Percentiles rank a stretch among this genome's conserved stretches.
Evolutionary conservation across 176 grass and related monocot species (phyloP).

Genomic region (Triticum timopheevii): DNA sequence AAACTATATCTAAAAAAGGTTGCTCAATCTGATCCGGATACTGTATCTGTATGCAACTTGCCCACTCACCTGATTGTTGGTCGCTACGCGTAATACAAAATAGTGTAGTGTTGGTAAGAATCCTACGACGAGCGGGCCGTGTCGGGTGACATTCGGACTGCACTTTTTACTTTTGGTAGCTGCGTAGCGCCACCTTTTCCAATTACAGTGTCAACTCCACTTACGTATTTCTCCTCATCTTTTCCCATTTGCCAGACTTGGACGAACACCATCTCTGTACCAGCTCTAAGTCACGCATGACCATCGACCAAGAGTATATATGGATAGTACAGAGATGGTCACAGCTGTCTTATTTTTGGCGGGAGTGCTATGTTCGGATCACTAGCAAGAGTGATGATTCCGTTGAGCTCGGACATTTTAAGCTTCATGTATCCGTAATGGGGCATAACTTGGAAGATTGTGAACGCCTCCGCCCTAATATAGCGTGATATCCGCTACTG

Average conservation of each 20-base stretch:
- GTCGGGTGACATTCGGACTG: slow-evolving; percentile 11
- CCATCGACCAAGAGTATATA: no score
- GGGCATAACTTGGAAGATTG: no score
- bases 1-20: no score
- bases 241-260: background rate
- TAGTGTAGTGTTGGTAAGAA: slow-evolving; percentile 32
- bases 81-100: background rate
- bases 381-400: no score
- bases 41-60: slow-evolving; percentile 5
- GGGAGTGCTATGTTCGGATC: no score
- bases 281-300: background rate
- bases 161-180: slow-evolving; percentile 41
- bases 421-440: no score
- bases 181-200: background rate
- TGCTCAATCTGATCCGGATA: background rate
- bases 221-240: background rate
- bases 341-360: no score
- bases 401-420: no score
- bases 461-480: no score
- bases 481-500: no score
- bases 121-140: slow-evolving; percentile 24
- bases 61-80: background rate
- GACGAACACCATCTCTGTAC: background rate
- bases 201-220: slow-evolving; percentile 22
- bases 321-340: no score